Conservation (phyloP, 495 filamentous ascomycete genomes). For the Poronia punctata region DNA sequence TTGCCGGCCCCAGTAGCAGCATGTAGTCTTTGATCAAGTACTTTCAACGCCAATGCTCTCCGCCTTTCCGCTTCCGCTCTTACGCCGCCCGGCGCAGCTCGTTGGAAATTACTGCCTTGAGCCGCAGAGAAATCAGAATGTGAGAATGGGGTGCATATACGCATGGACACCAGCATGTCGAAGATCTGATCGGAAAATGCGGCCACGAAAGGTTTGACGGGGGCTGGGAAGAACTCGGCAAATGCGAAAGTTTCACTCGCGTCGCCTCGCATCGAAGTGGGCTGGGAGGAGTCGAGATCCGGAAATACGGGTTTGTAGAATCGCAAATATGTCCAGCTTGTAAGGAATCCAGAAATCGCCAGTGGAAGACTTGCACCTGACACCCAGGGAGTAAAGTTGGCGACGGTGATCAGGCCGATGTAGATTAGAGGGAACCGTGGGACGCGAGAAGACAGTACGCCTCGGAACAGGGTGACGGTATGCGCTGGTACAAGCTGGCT, state of each 20-base stretch:
- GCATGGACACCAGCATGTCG: constrained; percentile 60
- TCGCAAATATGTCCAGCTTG: constrained; percentile 91
- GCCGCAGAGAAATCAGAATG: constrained; percentile 75
- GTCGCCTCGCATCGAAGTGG: constrained; percentile 64
- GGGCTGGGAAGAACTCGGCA: constrained; percentile 89
- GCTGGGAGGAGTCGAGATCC: constrained; percentile 57
- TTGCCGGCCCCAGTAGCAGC: constrained; percentile 56
- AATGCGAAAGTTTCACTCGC: constrained; percentile 94
- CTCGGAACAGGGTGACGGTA: constrained; percentile 88
- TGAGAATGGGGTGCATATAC: constrained; percentile 80
- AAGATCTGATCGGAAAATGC: constrained; percentile 69
- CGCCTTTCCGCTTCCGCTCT: constrained; percentile 89
- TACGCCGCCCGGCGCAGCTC: constrained; percentile 60
- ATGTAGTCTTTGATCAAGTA: constrained; percentile 84
- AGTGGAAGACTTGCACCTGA: constrained; percentile 80
- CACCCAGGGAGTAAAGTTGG: constrained; percentile 73
- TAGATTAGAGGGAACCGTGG: constrained; percentile 84
- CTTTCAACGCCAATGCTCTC: constrained; percentile 81
- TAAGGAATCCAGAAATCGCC: constrained; percentile 72
- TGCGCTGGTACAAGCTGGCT: constrained; percentile 97
- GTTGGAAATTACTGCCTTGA: constrained; percentile 41
- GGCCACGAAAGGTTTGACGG: constrained; percentile 68
- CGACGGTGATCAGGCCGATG: constrained; percentile 65
- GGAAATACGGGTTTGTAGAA: constrained; percentile 77
- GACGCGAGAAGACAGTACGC: constrained; percentile 81